Base-by-base conservation (phyloP, 768 basidiomycete genomes). In the Tubosaeta brunneosetosa region DNA sequence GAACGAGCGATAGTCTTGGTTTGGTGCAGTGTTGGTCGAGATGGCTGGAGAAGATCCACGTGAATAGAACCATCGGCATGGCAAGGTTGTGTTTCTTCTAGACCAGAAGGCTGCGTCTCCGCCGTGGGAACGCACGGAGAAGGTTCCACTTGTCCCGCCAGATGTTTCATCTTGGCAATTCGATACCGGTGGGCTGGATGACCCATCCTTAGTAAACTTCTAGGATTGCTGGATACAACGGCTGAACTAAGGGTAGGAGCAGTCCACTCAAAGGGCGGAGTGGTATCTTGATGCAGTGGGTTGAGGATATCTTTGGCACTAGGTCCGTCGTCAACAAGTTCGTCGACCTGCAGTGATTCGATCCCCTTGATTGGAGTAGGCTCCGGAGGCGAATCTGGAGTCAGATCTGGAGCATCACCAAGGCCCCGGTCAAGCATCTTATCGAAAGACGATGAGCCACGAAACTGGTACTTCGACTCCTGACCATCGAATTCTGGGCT, bases 391-490 rank as follows among this genome's bases (percentile, higher is more conserved):
- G 65, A 57, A 44, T 61, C 65, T 26, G 59, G 60, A 37, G 63
- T 59, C 9, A 63, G 58, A 44, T 61, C 65, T 26, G 60, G 57
- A 49, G 52, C 52, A 36, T 52, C 67, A 54, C 32, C 44, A 29
- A 64, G 63, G 46, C 63, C 68, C 51, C 67, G 74, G 58, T 68
- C 69, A 32, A 75, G 62, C 52, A 73, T 63, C 31, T 68, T 66
- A 49, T 71, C 71, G 49, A 73, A 74, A 19, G 72, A 76, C 2
- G 76, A 77, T 25, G 74, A 67, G 29, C 71, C 71, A 53, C 67
- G 65, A 47, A 74, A 75, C 52, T 72, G 61, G 57, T 69, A 73
- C 9, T 56, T 65, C 1, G 69, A 65, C 32, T 62, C 55, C 42
- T 65, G 66, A 52, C 61, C 58, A 33, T 42, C 40, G 26, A 50